These are phyloP conservation scores for Alopecurus myosuroides DNA, from an alignment of 176 grass and related monocot species.

Conservation along the genomic window DNA sequence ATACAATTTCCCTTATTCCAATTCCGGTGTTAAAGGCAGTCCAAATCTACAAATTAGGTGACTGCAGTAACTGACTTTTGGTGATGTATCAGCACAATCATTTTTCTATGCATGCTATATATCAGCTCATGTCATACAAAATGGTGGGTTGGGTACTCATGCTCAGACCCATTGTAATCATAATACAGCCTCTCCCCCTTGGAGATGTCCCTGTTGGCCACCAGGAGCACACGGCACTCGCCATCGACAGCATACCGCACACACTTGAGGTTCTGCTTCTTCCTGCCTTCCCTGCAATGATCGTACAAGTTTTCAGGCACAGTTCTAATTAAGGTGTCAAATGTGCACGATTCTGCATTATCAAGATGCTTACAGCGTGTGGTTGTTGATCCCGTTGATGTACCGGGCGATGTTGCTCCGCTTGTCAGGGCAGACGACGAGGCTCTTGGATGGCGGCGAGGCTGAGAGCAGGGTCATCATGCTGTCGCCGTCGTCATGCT, in stretches of 20 bases:
- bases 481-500: slow-evolving; percentile 92
- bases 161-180: slow-evolving; percentile 85
- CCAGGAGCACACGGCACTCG: slow-evolving; percentile 71
- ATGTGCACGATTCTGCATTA: neutral
- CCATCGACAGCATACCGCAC: slow-evolving; percentile 62
- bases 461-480: slow-evolving; percentile 95
- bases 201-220: slow-evolving; percentile 77
- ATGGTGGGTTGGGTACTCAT: slow-evolving; percentile 96
- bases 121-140: slow-evolving; percentile 64
- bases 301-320: neutral
- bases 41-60: neutral
- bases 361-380: slow-evolving; percentile 39
- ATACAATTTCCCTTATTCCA: neutral
- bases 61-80: neutral
- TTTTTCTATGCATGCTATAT: neutral
- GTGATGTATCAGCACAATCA: neutral
- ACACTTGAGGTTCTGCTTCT: slow-evolving; percentile 98
- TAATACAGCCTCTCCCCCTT: slow-evolving; percentile 96
- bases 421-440: slow-evolving; percentile 85
- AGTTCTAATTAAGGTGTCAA: neutral
- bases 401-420: slow-evolving; percentile 92
- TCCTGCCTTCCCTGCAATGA: slow-evolving; percentile 66
- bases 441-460: slow-evolving; percentile 39
- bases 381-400: slow-evolving; percentile 98
- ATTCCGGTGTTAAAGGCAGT: neutral